Percentiles rank a stretch among this genome's conserved stretches.
Evolutionary conservation across 2,329 filamentous ascomycete species (phyloP).

Genomic region (Thelonectria discophora): DNA sequence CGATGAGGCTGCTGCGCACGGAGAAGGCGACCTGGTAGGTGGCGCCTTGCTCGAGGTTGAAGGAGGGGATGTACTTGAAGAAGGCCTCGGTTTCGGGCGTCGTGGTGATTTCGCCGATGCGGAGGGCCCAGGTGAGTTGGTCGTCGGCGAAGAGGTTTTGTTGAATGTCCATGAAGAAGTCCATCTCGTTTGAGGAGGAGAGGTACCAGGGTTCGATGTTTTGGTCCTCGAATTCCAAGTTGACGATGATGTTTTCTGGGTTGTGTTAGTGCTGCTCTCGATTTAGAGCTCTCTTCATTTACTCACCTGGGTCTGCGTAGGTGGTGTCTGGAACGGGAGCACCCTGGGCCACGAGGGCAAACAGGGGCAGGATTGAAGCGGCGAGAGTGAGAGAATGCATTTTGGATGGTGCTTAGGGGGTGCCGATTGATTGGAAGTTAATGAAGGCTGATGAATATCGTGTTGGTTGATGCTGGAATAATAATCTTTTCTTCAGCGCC

Average conservation of each 20-base stretch:
- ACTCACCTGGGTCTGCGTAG: neutral
- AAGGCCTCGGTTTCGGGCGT: neutral
- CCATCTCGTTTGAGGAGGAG: neutral
- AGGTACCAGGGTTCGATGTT: slow-evolving; percentile 4
- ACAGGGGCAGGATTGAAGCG: neutral
- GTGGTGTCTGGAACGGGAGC: neutral
- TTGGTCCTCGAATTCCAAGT: neutral
- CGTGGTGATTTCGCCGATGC: slow-evolving; percentile 6
- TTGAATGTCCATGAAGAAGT: slow-evolving; percentile 11
- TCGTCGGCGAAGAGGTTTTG: neutral
- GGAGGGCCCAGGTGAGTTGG: neutral
- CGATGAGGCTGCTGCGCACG: slow-evolving; percentile 1
- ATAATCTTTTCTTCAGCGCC: too few relatives aligned
- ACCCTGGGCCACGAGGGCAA: neutral
- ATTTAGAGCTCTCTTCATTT: too few relatives aligned
- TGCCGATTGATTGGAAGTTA: too few relatives aligned
- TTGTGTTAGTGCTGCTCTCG: neutral
- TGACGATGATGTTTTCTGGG: neutral
- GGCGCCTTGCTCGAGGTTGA: neutral
- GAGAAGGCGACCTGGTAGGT: slow-evolving; percentile 13
- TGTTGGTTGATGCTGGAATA: too few relatives aligned
- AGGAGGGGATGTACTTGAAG: neutral
- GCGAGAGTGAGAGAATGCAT: neutral
- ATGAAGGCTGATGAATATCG: too few relatives aligned
- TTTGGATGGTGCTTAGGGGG: neutral